Base-by-base conservation (phyloP, 108 stramenopile genomes). In the Fistulifera pelliculosa region DNA sequence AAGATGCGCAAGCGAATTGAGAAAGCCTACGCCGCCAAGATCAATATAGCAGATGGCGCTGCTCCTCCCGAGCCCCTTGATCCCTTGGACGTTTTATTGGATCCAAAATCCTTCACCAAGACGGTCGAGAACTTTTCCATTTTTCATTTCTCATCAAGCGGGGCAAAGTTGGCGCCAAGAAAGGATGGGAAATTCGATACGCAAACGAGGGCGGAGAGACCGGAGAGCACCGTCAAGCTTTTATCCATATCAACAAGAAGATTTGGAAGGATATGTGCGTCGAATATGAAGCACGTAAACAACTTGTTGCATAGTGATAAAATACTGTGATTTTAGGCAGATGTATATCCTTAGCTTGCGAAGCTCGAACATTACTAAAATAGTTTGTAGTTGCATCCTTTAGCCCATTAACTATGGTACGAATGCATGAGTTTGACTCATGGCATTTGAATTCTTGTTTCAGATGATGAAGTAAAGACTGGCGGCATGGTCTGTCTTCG, bases 51-150 rank as follows among this genome's bases (percentile, higher is more conserved):
- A 18, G 49, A 53, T 0, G 52, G 24, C 0, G 42, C 13, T n/a
- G 27, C 51, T 25, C 25, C 1, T 28, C 69, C 55, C 26, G 68
- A 80, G 41, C 61, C 77, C 19, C 66, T 87, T 4, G 60, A 74
- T 53, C 77, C 69, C 0, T 60, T 85, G 1, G 41, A 78, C 17
- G 72, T 69, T 47, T 68, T 94, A 2, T 76, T 90, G 68, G 85
- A 94, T 50, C 93, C 90, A 2, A 66, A 76, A 39, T 76, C 74
- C 48, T 91, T 91, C 59, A 90, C 90, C 0, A 85, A 94, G 59
- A 88, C 93, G 7, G 87, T 90, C 14, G 93, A 94, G 64, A 94
- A 94, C 60, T 67, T 94, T 17, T 87, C 56, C 70, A 84, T 61
- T 91, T 82, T 51, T 72, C 74, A 27, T 91, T 89, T 61, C 44